Conservation (phyloP, 2,329 filamentous ascomycete species). For the Cryoendolithus antarcticus region DNA sequence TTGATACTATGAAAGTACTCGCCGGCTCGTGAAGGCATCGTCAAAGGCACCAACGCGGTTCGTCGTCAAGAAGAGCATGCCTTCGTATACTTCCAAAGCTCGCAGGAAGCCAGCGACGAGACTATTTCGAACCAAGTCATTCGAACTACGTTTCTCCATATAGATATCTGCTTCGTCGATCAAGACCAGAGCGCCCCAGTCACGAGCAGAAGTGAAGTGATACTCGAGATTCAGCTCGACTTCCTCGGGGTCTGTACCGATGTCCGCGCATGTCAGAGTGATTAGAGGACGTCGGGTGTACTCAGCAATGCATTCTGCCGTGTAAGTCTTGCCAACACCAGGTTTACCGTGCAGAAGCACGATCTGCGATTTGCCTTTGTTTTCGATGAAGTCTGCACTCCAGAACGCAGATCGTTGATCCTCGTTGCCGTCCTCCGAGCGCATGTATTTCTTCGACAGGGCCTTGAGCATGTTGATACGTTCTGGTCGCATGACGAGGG, state of each 20-base stretch:
- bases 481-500: conserved; percentile 19
- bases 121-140: conserved; percentile 69
- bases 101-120: conserved; percentile 48
- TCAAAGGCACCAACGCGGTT: conserved; percentile 26
- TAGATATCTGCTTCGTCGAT: conserved; percentile 75
- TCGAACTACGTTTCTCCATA: conserved; percentile 64
- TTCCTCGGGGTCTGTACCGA: conserved; percentile 32
- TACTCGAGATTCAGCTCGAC: conserved; percentile 38
- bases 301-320: conserved; percentile 24
- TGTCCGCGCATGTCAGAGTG: conserved; percentile 29
- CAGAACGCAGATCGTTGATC: neutral
- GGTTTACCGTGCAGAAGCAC: conserved; percentile 25
- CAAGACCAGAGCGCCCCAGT: conserved; percentile 42
- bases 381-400: conserved; percentile 8
- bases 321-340: conserved; percentile 29
- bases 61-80: conserved; percentile 27
- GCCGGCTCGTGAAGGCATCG: conserved; percentile 20
- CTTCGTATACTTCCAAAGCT: conserved; percentile 26
- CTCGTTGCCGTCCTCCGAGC: neutral
- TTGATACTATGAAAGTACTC: too few relatives aligned
- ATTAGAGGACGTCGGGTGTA: conserved; percentile 29
- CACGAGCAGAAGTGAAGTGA: conserved; percentile 36
- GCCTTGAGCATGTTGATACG: conserved; percentile 18
- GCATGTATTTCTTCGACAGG: conserved; percentile 16
- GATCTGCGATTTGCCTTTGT: conserved; percentile 27